Base-by-base conservation (phyloP, 495 filamentous ascomycete species). In the Xylaria bambusicola region DNA sequence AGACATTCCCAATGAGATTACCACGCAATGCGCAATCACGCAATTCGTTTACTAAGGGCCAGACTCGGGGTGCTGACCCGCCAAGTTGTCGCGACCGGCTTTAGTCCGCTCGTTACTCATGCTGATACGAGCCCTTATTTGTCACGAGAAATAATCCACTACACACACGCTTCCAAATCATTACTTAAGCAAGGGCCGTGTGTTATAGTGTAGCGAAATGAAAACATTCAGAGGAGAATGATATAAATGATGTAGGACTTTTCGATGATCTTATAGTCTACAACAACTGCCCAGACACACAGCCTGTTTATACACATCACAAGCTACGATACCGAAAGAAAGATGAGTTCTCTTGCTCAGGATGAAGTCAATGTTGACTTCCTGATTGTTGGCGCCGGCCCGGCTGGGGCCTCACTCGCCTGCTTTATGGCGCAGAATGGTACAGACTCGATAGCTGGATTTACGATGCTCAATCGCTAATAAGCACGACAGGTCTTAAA, bases 341-440 rank as follows among this genome's bases (percentile, higher is more conserved):
- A n/a, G n/a, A 55, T 61, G 58, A 51, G 33, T 17, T 61, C 58
- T 17, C 1, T 12, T 15, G 26, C 9, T 7, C 33, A 47, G 5
- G 31, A 60, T 2, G 1, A 9, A 15, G 29, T 60, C 13, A 36
- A 36, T 23, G 58, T 61, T 20, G 71, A 78, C 57, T 71, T 73
- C 56, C 68, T 83, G 5, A 75, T 83, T 10, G 66, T 81, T 20
- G 80, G 80, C 21, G 71, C 80, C 27, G 80, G 80, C 2, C 80
- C 80, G 13, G 80, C 80, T 5, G 80, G 80, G 2, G 77, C 77
- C 38, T 65, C 74, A 2, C 62, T 82, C n/a, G 80, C 77, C 13
- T 73, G 73, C 38, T 82, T 83, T 54, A 71, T 83, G 13, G 73
- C 71, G 7, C 71, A 69, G 33, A 73, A 83, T 68, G 77, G 77